Conservation (phyloP, 2,329 filamentous ascomycete genomes). For the Epichloe aotearoae region DNA sequence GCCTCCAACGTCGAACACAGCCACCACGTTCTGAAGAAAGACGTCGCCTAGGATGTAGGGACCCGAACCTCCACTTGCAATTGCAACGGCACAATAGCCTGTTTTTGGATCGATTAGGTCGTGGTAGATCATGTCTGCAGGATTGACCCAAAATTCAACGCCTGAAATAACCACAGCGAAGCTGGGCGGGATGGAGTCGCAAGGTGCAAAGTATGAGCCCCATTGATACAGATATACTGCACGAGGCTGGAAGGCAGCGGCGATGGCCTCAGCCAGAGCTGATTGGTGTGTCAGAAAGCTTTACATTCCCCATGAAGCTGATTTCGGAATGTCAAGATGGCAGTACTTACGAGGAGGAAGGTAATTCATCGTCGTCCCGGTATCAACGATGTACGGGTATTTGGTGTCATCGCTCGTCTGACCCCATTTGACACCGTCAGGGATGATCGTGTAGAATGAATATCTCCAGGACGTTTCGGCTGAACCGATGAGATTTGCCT, state of each 20-base stretch:
- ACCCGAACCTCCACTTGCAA: conserved; percentile 29
- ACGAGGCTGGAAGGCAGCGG: conserved; percentile 30
- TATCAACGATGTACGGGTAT: conserved; percentile 38
- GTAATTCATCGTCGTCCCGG: conserved; percentile 37
- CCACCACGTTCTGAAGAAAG: conserved; percentile 37
- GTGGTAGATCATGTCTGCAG: conserved; percentile 33
- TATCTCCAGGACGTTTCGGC: conserved; percentile 28
- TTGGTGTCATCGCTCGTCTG: conserved; percentile 27
- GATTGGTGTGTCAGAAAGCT: not conserved
- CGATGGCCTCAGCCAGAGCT: conserved; percentile 36
- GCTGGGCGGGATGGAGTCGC: conserved; percentile 31
- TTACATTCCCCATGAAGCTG: not conserved
- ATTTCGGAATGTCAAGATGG: not conserved
- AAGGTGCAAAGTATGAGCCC: conserved; percentile 34
- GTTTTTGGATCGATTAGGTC: conserved; percentile 29
- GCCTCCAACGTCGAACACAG: conserved; percentile 33
- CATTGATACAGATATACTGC: conserved; percentile 34
- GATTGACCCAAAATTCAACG: conserved; percentile 32
- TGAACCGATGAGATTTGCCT: conserved; percentile 31
- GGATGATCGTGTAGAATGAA: conserved; percentile 40
- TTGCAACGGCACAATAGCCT: conserved; percentile 34
- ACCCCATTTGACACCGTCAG: conserved; percentile 33
- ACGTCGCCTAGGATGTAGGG: conserved; percentile 37
- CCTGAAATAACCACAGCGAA: conserved; percentile 32
- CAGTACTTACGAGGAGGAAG: conserved; percentile 31